These are phyloP conservation scores for Candida sithepensis DNA, from an alignment of 805 yeast species.

Conservation along the genomic window DNA sequence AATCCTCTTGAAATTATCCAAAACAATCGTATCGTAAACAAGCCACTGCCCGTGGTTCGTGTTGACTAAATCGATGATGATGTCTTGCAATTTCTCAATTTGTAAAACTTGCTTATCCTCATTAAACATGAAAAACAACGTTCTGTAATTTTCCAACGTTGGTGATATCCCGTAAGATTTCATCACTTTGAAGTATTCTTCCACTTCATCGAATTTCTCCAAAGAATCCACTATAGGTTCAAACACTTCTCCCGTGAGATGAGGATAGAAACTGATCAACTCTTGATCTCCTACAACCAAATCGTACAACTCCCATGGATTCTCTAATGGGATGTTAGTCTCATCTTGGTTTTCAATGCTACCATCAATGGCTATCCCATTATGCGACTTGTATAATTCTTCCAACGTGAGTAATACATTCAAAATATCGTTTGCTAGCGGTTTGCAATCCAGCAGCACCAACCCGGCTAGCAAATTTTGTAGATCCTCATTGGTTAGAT, in stretches of 20 bases:
- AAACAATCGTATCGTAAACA: conserved; percentile 7
- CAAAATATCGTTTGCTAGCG: conserved; percentile 19
- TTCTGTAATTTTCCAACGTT: conserved; percentile 3
- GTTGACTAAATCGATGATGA: conserved; percentile 8
- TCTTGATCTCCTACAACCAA: conserved; percentile 16
- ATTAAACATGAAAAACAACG: conserved; percentile 6
- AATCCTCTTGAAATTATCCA: conserved; percentile 8
- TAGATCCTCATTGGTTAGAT: conserved; percentile 13
- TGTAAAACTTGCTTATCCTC: conserved; percentile 3
- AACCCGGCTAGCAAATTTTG: conserved; percentile 13
- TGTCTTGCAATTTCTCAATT: conserved; percentile 12
- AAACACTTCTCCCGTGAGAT: conserved; percentile 13
- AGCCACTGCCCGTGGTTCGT: conserved; percentile 6
- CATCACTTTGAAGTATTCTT: conserved; percentile 6
- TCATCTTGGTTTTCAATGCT: conserved; percentile 9
- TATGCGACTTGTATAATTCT: conserved; percentile 12
- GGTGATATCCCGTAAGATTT: conserved; percentile 4
- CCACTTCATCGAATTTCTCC: conserved; percentile 8
- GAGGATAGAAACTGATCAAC: conserved; percentile 20
- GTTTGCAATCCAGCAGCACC: conserved; percentile 9
- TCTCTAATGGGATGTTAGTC: conserved; percentile 14
- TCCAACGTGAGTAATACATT: conserved; percentile 15
- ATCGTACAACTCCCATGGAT: conserved; percentile 24
- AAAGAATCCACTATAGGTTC: conserved; percentile 14
- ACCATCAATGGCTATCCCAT: conserved; percentile 3